Percentiles rank a stretch among this genome's conserved stretches.
Conservation (phyloP, 495 filamentous ascomycete genomes). For the Podospora didyma region DNA sequence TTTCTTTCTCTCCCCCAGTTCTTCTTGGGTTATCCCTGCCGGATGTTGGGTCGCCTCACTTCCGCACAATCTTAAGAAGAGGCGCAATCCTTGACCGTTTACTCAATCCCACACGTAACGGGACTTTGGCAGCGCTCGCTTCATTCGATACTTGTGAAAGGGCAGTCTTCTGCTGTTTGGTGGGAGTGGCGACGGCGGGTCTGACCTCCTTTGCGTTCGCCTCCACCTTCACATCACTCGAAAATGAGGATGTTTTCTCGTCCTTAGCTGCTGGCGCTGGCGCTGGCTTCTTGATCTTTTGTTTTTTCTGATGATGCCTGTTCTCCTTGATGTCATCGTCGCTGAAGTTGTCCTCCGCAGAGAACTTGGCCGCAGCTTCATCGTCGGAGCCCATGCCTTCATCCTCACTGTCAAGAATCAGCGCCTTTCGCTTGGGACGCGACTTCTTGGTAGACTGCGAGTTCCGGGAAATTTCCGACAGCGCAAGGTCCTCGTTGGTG, state of each 20-base stretch:
- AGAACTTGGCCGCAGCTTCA: background rate
- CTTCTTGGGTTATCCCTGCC: background rate
- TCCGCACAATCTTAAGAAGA: constrained; percentile 22
- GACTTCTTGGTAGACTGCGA: background rate
- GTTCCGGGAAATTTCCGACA: constrained; percentile 2
- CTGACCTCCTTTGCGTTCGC: too few species aligned
- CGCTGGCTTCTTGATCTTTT: too few species aligned
- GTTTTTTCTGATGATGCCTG: background rate
- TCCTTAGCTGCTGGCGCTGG: too few species aligned
- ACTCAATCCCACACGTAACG: constrained; percentile 25
- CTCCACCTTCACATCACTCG: too few species aligned
- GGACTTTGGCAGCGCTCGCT: constrained; percentile 5
- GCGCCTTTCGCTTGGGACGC: too few species aligned
- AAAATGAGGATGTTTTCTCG: too few species aligned
- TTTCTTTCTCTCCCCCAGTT: background rate
- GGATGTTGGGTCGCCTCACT: too few species aligned
- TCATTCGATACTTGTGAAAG: background rate
- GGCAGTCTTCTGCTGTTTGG: background rate
- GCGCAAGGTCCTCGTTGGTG: background rate
- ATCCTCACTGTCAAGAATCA: background rate
- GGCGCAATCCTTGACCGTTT: constrained; percentile 25
- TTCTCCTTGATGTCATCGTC: background rate
- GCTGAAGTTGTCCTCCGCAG: background rate
- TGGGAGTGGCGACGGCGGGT: background rate
- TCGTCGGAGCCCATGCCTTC: background rate